Base-by-base conservation (phyloP, 805 yeast species). In the Suhomyces vadensis region DNA sequence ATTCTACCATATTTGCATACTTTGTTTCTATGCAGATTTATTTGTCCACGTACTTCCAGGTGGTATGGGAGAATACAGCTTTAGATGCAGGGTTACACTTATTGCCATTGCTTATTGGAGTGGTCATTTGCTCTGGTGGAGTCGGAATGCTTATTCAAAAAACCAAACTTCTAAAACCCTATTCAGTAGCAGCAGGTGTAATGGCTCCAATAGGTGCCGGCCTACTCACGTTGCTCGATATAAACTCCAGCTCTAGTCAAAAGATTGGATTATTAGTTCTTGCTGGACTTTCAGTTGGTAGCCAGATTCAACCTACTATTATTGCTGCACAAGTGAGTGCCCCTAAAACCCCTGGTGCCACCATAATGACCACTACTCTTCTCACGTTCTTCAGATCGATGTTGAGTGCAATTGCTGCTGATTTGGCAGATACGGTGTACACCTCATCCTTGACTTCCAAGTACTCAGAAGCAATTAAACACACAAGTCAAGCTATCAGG, bases 281-380 rank as follows among this genome's bases (percentile, higher is more conserved):
- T 5, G 55, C 64, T 7, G 85, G 85, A 19, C 60, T 72, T 4
- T 67, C 76, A 0, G 57, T 71, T 35, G 86, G 85, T 2, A 24
- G 74, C 11, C 64, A 60, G 41, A 61, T 77, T 55, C 83, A 79
- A 55, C 62, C 78, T 1, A 50, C 69, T 11, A 60, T 76, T 37
- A 53, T 77, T 25, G 57, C 73, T 2, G 66, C 76, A 1, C 82
- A 79, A 52, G 56, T 79, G 6, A 60, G 68, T 17, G 79, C 80
- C 7, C 82, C 84, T 25, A 74, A 77, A 47, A 57, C 65, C 1
- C 69, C 77, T 5, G 83, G 83, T n/a, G 69, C 75, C 2, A 65
- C 69, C 6, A 75, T 79, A 37, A 55, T 78, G 58, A 66, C 77
- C 2, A 76, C 82, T 4, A 59, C 80, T 0, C 63, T 71, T 39